Conservation (phyloP, 2,329 filamentous ascomycete genomes). For the Penicillium sp. region DNA sequence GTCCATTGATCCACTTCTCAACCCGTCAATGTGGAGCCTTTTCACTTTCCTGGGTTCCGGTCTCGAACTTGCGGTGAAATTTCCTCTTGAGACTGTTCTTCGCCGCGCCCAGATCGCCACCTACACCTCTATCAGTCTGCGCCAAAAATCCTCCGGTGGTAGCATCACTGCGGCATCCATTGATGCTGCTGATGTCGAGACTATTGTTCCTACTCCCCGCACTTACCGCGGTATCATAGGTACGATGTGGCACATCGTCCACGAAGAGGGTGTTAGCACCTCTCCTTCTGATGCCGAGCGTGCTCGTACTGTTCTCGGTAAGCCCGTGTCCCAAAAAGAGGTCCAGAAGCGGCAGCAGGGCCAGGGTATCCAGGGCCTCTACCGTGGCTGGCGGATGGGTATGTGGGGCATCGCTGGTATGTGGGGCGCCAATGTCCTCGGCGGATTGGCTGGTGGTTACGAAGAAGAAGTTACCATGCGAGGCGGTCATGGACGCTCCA, state of each 20-base stretch:
- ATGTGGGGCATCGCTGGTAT: conserved; percentile 58
- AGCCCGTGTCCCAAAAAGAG: conserved; percentile 37
- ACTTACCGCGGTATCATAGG: conserved; percentile 84
- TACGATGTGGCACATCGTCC: conserved; percentile 83
- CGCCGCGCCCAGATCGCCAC: conserved; percentile 82
- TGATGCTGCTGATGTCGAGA: conserved; percentile 54
- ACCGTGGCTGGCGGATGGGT: conserved; percentile 59
- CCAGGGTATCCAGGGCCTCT: conserved; percentile 57
- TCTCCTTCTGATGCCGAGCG: conserved; percentile 47
- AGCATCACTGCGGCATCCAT: conserved; percentile 21
- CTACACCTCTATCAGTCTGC: conserved; percentile 57
- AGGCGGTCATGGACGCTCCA: conserved; percentile 23
- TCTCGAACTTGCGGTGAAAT: conserved; percentile 77
- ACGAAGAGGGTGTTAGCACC: conserved; percentile 69
- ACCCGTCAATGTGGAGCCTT: conserved; percentile 78
- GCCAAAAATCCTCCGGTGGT: conserved; percentile 32
- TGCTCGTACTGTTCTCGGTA: conserved; percentile 34
- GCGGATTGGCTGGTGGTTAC: conserved; percentile 35
- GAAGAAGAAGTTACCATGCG: conserved; percentile 37
- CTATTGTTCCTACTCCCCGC: conserved; percentile 73
- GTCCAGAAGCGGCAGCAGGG: conserved; percentile 49
- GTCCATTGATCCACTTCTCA: conserved; percentile 76
- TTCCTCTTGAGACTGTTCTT: conserved; percentile 89
- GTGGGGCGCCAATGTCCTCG: conserved; percentile 52
- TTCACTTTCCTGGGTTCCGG: conserved; percentile 79